Percentiles rank a stretch among this genome's conserved stretches.
Conservation (phyloP, 2,329 filamentous ascomycete species). For the Colletotrichum agaves region DNA sequence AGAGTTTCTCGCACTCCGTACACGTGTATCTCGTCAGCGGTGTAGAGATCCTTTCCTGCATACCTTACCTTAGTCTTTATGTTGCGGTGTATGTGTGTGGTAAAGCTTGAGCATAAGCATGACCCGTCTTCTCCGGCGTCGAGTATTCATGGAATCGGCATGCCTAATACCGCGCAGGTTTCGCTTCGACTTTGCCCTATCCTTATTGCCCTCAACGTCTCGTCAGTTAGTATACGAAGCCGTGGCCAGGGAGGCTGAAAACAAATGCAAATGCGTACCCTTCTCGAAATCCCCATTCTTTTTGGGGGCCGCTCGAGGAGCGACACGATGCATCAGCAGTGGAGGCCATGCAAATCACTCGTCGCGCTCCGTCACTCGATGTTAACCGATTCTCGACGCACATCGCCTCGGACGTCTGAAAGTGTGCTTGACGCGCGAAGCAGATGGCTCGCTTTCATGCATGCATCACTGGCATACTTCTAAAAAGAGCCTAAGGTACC, state of each 20-base stretch:
- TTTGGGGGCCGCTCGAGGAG: constrained; percentile 27
- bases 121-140: neutral
- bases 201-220: constrained; percentile 23
- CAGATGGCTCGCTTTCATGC: constrained; percentile 8
- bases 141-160: neutral
- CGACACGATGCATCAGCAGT: constrained; percentile 20
- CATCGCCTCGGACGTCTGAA: neutral
- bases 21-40: no score
- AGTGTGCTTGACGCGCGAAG: neutral
- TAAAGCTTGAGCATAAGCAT: neutral
- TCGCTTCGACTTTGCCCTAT: constrained; percentile 17
- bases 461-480: no score
- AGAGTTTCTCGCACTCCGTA: neutral
- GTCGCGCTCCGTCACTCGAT: neutral
- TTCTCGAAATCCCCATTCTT: constrained; percentile 11
- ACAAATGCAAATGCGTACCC: no score
- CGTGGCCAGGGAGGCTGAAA: neutral
- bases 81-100: no score
- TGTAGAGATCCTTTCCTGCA: no score
- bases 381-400: neutral
- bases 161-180: neutral
- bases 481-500: no score
- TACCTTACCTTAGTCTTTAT: no score
- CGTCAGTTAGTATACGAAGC: neutral
- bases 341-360: constrained; percentile 11